Base-by-base conservation (phyloP, 768 basidiomycete species). In the Russula sp. region DNA sequence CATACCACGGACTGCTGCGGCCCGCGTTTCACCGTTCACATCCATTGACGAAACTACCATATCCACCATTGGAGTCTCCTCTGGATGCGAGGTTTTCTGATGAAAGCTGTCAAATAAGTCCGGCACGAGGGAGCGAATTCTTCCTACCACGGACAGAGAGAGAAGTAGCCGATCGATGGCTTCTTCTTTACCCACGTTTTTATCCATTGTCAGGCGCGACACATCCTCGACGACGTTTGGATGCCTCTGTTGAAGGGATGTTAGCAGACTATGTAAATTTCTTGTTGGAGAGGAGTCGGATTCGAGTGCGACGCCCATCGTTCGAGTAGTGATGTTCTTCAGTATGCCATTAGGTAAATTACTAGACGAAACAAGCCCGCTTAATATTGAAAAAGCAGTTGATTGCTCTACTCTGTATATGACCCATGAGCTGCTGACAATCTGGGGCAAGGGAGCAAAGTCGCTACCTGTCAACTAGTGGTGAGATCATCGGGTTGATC, bases 191-290 rank as follows among this genome's bases (percentile, higher is more conserved):
- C 65, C 67, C 13, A 69, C 70, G 14, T 72, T 68, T 18, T 67
- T 71, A 11, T 69, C 71, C 32, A 75, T 68, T 5, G 79, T 56
- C 3, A 72, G 70, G 6, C 80, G 74, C 7, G 79, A 76, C 10
- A 71, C 72, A 5, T 72, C 69, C 35, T 77, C 76, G 51, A 90
- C 74, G 3, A 81, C 64, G 0, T 73, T 67, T 0, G 85, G 80
- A 67, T 88, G 77, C 20, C 87, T 83, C 66, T 91, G 91, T 56
- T 87, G 81, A 11, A 92, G 70, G 29, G 75, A 74, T 9, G 79
- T 76, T 41, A 93, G 75, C 0, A 90, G 68, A 14, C 42, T 63
- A 14, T 66, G 67, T 10, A 56, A 35, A n/a, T 48, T 59, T 11
- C 38, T 5, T 10, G 57, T 52, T n/a, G 51, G 39, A 5, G 50